A percentile compares a stretch with the other conserved stretches of the same genome.
Evolutionary conservation across 495 filamentous ascomycete species (phyloP).

Genomic region (Neohortaea acidophila): DNA sequence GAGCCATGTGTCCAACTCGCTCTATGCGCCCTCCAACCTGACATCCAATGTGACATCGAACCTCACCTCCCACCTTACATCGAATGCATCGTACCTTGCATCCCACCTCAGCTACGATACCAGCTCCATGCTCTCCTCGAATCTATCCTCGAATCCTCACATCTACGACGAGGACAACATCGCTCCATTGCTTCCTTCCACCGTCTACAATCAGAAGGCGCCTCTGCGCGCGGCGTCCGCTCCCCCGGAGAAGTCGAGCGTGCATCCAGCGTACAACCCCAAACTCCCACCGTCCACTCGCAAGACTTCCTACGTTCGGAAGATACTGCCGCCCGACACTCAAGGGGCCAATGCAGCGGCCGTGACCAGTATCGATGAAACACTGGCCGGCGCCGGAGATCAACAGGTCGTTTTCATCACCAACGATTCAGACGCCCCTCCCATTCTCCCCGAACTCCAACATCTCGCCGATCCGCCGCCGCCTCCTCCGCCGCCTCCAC

Average conservation of each 20-base stretch:
- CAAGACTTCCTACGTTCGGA: slow-evolving; percentile 15
- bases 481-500: slow-evolving; percentile 49
- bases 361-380: slow-evolving; percentile 47
- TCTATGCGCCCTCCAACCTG: too few relatives aligned
- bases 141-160: not conserved
- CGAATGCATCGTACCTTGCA: not conserved
- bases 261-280: slow-evolving; percentile 18
- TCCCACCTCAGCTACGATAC: slow-evolving; percentile 10
- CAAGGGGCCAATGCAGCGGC: slow-evolving; percentile 8
- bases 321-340: slow-evolving; percentile 24
- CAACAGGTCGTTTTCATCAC: slow-evolving; percentile 25
- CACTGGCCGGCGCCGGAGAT: slow-evolving; percentile 29
- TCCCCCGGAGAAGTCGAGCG: slow-evolving; percentile 21
- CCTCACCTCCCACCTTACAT: not conserved
- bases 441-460: slow-evolving; percentile 68
- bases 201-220: slow-evolving; percentile 20
- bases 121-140: not conserved
- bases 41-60: slow-evolving; percentile 1
- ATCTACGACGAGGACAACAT: slow-evolving; percentile 7
- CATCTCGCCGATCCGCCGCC: slow-evolving; percentile 58
- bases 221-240: slow-evolving; percentile 24
- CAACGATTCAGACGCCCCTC: slow-evolving; percentile 21
- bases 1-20: not conserved
- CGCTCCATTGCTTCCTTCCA: slow-evolving; percentile 21
- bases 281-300: slow-evolving; percentile 9